Percentiles rank a stretch among this genome's conserved stretches.
phyloP scores from a whole-genome alignment of 257 asterid species.

The Petunia axillaris region DNA sequence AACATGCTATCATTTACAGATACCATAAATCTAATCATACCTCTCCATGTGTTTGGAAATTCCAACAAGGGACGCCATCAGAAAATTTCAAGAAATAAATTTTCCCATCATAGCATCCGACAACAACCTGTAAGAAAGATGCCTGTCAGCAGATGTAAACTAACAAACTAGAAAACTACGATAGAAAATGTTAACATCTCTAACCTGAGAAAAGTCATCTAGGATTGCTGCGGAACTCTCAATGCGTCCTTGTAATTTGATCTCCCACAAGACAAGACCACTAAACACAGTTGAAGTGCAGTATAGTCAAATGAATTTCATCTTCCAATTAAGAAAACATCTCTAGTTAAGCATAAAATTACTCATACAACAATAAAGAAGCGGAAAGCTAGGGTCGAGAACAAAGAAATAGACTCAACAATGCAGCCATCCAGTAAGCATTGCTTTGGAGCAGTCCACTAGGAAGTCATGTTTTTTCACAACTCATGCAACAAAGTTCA shows the following conservation, averaged over 20 bases:
- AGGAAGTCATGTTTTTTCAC: not conserved
- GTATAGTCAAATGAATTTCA: conserved; percentile 3
- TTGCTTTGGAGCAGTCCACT: not conserved
- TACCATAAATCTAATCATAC: conserved; percentile 41
- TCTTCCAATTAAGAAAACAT: not conserved
- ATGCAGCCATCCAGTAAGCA: not conserved
- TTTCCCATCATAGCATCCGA: conserved; percentile 85
- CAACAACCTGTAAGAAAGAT: conserved; percentile 61
- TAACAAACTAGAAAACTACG: conserved; percentile 11
- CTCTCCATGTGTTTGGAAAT: conserved; percentile 79
- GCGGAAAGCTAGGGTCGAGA: not conserved
- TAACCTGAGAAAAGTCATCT: conserved; percentile 84
- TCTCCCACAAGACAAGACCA: conserved; percentile 78
- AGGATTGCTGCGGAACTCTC: conserved; percentile 90
- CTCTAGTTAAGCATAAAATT: conserved; percentile 11
- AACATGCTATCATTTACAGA: not conserved
- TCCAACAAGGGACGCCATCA: conserved; percentile 77
- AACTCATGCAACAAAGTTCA: not conserved
- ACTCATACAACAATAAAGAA: not conserved
- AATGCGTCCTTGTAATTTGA: conserved; percentile 72
- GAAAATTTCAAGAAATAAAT: conserved; percentile 71
- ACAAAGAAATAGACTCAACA: not conserved
- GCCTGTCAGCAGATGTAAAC: conserved; percentile 21
- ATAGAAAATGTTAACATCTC: not conserved
- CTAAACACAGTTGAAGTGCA: conserved; percentile 42